phyloP scores from a whole-genome alignment of 2,329 filamentous ascomycete species.

The Alternaria incomplexa region DNA sequence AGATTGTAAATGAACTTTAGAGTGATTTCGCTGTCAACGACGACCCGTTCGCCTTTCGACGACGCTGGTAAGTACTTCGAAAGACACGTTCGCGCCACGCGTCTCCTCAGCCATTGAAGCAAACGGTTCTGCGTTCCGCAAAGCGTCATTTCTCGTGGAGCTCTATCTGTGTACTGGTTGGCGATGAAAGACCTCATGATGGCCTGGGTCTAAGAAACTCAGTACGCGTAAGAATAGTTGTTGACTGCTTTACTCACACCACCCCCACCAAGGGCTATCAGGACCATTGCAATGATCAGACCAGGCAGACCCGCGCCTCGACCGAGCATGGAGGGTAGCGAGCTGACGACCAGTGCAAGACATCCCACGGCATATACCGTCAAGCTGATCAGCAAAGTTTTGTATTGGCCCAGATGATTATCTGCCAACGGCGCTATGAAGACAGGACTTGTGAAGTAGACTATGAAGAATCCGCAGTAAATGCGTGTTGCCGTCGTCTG shows the following conservation, averaged over 20 bases:
- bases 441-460: conserved; percentile 51
- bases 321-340: conserved; percentile 20
- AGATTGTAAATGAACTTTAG: conserved; percentile 50
- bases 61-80: not conserved
- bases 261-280: conserved; percentile 51
- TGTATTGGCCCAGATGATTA: conserved; percentile 49
- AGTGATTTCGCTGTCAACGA: conserved; percentile 43
- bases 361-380: conserved; percentile 37
- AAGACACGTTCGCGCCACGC: not conserved
- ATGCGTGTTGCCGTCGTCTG: conserved; percentile 57
- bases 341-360: conserved; percentile 28
- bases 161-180: conserved; percentile 41
- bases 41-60: conserved; percentile 41
- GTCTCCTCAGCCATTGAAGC: not conserved
- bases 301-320: conserved; percentile 35
- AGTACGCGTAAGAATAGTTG: not conserved
- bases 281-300: conserved; percentile 36
- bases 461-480: conserved; percentile 63
- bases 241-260: conserved; percentile 18
- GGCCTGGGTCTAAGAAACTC: conserved; percentile 30
- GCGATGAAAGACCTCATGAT: conserved; percentile 46
- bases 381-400: conserved; percentile 42
- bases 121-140: not conserved
- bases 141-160: conserved; percentile 22
- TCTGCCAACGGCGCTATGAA: conserved; percentile 48